Base-by-base conservation (phyloP, 139 green algal species). In the Desmodesmus armatus region DNA sequence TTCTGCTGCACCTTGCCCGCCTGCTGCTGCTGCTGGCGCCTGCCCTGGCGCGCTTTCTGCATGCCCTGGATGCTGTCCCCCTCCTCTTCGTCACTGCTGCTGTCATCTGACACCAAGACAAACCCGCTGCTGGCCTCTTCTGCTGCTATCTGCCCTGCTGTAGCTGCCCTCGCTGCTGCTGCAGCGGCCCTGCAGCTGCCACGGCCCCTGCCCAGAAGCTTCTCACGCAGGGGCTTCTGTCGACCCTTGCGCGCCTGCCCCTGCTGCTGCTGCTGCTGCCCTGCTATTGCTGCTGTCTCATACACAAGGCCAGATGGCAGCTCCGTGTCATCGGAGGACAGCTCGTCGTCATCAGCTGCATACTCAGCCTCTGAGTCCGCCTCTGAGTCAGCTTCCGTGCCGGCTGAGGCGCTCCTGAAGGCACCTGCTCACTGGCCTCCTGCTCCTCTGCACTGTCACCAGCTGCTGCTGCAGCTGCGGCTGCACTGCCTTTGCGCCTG, bases 261-360 rank as follows among this genome's bases (percentile, higher is more conserved):
- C 76, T 49, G 33, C 76, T 83, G 76, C 29, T 83, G 76, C 53
- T 19, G 72, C 72, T 80, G 72, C 72, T 39, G 27, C 13, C 72
- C 7, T 76, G 67, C 33, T 39, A 5, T 35, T 78, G 17, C 37
- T 78, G 33, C 69, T 6, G 69, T 25, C 37, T 13, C 37, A 15
- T 58, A 37, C 35, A 13, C 21, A 35, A n/a, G n/a, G n/a, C n/a
- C n/a, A n/a, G n/a, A n/a, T n/a, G n/a, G n/a, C n/a, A n/a, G n/a
- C n/a, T n/a, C n/a, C n/a, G n/a, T n/a, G n/a, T n/a, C n/a, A n/a
- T n/a, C n/a, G n/a, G n/a, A n/a, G n/a, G n/a, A n/a, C n/a, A n/a
- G n/a, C n/a, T n/a, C n/a, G n/a, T n/a, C n/a, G n/a, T n/a, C n/a
- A n/a, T n/a, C n/a, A n/a, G n/a, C n/a, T n/a, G n/a, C n/a, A n/a